Percentiles rank a stretch among this genome's conserved stretches.
phyloP scores from a whole-genome alignment of 257 asterid species.

The Gentiana macrophylla region DNA sequence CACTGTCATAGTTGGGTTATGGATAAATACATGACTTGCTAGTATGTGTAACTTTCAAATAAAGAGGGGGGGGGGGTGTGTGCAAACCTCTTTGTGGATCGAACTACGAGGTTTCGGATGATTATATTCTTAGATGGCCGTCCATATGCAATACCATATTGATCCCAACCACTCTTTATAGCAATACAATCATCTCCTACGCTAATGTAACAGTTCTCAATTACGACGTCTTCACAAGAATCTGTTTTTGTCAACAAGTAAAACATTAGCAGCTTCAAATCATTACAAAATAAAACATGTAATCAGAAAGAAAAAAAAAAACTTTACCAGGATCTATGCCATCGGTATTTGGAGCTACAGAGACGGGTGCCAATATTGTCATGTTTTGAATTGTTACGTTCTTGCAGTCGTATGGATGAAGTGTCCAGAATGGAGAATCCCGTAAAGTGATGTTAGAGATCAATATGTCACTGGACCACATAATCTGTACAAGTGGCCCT shows the following conservation, averaged over 20 bases:
- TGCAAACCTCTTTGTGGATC: slow-evolving; percentile 74
- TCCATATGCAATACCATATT: slow-evolving; percentile 70
- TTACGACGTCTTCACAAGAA: slow-evolving; percentile 87
- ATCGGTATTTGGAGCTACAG: slow-evolving; percentile 47
- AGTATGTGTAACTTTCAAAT: not conserved
- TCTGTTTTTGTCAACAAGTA: slow-evolving; percentile 34
- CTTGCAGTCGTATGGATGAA: slow-evolving; percentile 46
- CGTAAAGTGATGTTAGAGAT: slow-evolving; percentile 31
- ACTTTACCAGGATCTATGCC: slow-evolving; percentile 40
- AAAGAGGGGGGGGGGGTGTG: not conserved
- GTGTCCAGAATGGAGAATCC: slow-evolving; percentile 47
- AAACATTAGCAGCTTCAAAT: slow-evolving; percentile 6
- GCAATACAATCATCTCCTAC: slow-evolving; percentile 96
- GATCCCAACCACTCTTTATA: slow-evolving; percentile 99
- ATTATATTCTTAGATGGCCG: slow-evolving; percentile 72
- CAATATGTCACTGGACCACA: slow-evolving; percentile 41
- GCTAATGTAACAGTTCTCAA: slow-evolving; percentile 92
- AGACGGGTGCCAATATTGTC: slow-evolving; percentile 33
- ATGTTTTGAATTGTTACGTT: slow-evolving; percentile 27
- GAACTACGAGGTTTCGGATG: slow-evolving; percentile 77
- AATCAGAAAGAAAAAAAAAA: not conserved
- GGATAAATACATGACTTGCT: not conserved
- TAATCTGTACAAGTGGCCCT: slow-evolving; percentile 44
- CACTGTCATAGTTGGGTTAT: slow-evolving; percentile 36
- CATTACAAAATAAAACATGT: no score